Conservation (phyloP, 805 yeast genomes). For the Pichia nakasei region DNA sequence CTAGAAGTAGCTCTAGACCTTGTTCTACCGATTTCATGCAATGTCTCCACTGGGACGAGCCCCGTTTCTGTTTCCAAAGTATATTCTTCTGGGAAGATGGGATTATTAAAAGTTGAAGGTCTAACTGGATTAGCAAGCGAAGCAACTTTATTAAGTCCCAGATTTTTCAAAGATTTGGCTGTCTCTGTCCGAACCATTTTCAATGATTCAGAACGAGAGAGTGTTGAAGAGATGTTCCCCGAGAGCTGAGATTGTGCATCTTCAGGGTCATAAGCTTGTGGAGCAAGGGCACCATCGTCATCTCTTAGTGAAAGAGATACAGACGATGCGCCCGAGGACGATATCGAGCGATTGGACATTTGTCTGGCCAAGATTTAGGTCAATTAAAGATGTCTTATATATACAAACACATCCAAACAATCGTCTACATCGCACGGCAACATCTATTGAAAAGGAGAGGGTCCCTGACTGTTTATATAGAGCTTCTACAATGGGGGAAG, state of each 20-base stretch:
- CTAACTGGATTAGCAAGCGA: slow-evolving; percentile 50
- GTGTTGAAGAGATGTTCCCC: slow-evolving; percentile 19
- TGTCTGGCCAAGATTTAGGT: too few relatives aligned
- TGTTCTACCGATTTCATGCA: slow-evolving; percentile 57
- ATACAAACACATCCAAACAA: too few relatives aligned
- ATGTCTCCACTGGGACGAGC: slow-evolving; percentile 69
- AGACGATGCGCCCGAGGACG: too few relatives aligned
- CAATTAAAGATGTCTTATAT: too few relatives aligned
- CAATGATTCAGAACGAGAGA: slow-evolving; percentile 29
- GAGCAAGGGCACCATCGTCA: slow-evolving; percentile 10
- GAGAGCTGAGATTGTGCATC: slow-evolving; percentile 40
- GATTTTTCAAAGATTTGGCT: slow-evolving; percentile 51
- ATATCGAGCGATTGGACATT: too few relatives aligned
- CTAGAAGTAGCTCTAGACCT: slow-evolving; percentile 12
- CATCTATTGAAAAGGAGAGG: too few relatives aligned
- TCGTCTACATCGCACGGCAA: too few relatives aligned
- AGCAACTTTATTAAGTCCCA: slow-evolving; percentile 48
- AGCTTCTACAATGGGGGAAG: too few relatives aligned
- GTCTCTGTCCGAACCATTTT: slow-evolving; percentile 60
- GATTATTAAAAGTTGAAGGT: slow-evolving; percentile 44
- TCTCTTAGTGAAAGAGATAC: not conserved
- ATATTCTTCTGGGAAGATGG: slow-evolving; percentile 89
- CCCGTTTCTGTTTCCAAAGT: slow-evolving; percentile 85
- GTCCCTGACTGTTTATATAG: too few relatives aligned
- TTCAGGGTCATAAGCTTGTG: slow-evolving; percentile 36